phyloP scores from a whole-genome alignment of 176 grass and related monocot species.

The Melocanna baccifera region DNA sequence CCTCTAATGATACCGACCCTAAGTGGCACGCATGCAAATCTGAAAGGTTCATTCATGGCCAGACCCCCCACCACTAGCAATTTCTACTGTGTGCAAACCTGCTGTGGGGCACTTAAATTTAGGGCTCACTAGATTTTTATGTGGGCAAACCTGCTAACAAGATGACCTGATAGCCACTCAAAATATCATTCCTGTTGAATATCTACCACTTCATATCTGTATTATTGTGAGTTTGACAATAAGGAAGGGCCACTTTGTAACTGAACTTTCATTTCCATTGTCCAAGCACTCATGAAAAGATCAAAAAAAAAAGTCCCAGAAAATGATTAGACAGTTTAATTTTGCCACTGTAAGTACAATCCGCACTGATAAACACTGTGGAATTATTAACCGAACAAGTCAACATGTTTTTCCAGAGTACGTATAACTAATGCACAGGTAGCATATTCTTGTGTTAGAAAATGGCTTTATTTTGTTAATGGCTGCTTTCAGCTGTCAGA shows the following conservation, averaged over 20 bases:
- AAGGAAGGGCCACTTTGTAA: constrained; percentile 3
- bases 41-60: constrained; percentile 31
- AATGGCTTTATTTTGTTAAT: constrained; percentile 3
- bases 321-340: background rate
- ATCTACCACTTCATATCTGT: constrained; percentile 21
- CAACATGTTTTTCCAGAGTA: background rate
- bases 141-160: constrained; percentile 36
- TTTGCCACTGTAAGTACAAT: background rate
- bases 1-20: constrained; percentile 23
- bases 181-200: constrained; percentile 9
- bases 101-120: constrained; percentile 25
- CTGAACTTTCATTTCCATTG: constrained; percentile 23
- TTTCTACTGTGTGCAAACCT: constrained; percentile 31
- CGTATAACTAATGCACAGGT: background rate
- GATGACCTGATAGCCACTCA: constrained; percentile 34
- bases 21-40: constrained; percentile 42
- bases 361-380: background rate
- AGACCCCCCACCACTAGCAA: constrained; percentile 31
- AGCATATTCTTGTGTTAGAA: background rate
- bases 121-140: constrained; percentile 27
- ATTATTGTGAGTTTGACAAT: constrained; percentile 11
- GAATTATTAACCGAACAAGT: constrained; percentile 19
- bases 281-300: constrained; percentile 23
- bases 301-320: background rate
- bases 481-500: background rate